Evolutionary conservation across 2,329 filamentous ascomycete species (phyloP).

Genomic region (Paracorniculantispora psalliotae): DNA sequence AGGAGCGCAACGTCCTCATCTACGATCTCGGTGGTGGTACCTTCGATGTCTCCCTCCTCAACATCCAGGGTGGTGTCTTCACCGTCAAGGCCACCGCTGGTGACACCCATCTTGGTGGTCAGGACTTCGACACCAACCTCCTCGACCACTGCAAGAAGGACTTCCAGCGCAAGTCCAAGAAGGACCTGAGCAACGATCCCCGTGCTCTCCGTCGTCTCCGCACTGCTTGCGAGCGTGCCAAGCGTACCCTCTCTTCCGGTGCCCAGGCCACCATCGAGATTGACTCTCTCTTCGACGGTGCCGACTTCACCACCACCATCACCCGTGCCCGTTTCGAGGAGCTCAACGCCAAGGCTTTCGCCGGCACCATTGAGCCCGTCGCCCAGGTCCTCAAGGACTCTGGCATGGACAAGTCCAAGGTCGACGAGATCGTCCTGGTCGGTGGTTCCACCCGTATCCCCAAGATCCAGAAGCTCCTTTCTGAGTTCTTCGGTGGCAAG

Average conservation of each 20-base stretch:
- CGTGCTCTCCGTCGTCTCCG: constrained; percentile 93
- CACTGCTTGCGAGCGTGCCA: constrained; percentile 98
- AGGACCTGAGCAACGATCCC: constrained; percentile 74
- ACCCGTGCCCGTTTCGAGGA: constrained; percentile 99
- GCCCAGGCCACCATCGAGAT: constrained; percentile 94
- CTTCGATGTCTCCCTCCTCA: constrained; percentile 98
- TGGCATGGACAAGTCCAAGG: constrained; percentile 91
- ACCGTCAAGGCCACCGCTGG: constrained; percentile 99
- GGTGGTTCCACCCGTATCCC: constrained; percentile 99
- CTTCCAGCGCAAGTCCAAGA: constrained; percentile 89
- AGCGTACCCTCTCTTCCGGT: constrained; percentile 93
- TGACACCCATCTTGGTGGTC: constrained; percentile 96
- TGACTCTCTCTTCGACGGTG: constrained; percentile 92
- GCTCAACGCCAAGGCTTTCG: constrained; percentile 99
- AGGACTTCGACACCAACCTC: constrained; percentile 94
- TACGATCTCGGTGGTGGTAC: constrained; percentile 99
- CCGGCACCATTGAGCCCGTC: constrained; percentile 98
- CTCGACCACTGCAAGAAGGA: constrained; percentile 95
- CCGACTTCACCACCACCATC: constrained; percentile 97
- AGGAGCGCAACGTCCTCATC: constrained; percentile 99
- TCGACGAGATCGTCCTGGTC: constrained; percentile 95
- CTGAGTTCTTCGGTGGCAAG: constrained; percentile 99
- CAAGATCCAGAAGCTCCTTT: constrained; percentile 90
- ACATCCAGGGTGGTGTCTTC: constrained; percentile 98
- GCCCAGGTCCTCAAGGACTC: constrained; percentile 98